A percentile compares a stretch with the other conserved stretches of the same genome.
phyloP scores from a whole-genome alignment of 176 grass and related monocot species.

The Cymbopogon citratus region DNA sequence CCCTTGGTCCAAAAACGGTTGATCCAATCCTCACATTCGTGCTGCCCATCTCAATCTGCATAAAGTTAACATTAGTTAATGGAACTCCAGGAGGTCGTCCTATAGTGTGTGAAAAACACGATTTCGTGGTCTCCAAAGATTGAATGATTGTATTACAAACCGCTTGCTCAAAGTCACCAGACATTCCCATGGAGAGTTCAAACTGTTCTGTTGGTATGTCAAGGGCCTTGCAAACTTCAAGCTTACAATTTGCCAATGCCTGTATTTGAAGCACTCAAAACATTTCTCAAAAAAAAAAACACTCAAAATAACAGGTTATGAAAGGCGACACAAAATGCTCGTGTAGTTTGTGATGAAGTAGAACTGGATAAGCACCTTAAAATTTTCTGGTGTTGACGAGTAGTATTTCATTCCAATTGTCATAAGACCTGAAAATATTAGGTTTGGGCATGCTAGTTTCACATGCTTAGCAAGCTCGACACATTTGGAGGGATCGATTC shows the following conservation, averaged over 20 bases:
- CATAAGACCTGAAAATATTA: conserved; percentile 88
- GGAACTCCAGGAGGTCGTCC: neutral
- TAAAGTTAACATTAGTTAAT: conserved; percentile 1
- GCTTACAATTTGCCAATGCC: conserved; percentile 54
- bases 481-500: conserved; percentile 64
- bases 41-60: conserved; percentile 71
- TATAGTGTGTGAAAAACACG: neutral
- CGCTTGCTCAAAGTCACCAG: conserved; percentile 80
- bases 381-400: conserved; percentile 84
- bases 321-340: neutral
- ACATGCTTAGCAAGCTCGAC: conserved; percentile 76
- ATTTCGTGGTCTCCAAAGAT: neutral
- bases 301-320: neutral
- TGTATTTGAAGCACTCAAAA: conserved; percentile 26
- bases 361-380: conserved; percentile 43
- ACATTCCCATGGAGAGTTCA: conserved; percentile 97
- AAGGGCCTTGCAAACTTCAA: conserved; percentile 58
- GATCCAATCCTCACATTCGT: conserved; percentile 75
- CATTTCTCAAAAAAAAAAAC: no score
- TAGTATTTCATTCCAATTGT: conserved; percentile 90
- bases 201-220: conserved; percentile 50
- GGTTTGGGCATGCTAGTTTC: conserved; percentile 57
- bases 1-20: conserved; percentile 75
- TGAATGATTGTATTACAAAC: conserved; percentile 32
- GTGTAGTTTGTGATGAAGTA: neutral